phyloP scores from a whole-genome alignment of 768 basidiomycete genomes.

The Clavaria fumosa region DNA sequence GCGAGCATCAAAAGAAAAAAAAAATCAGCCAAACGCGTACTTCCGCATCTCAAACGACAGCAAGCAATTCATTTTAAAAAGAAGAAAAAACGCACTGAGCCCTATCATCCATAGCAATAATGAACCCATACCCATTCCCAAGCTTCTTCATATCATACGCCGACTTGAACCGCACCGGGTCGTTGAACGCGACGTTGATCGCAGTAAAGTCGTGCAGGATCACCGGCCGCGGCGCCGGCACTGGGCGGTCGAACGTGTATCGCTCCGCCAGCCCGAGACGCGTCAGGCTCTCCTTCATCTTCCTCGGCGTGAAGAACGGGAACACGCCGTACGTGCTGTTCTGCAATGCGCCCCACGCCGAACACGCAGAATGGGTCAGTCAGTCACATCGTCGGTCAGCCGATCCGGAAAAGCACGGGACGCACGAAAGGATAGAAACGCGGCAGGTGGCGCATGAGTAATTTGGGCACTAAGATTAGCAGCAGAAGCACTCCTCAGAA shows the following conservation, averaged over 20 bases:
- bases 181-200: constrained; percentile 19
- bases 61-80: too few species aligned
- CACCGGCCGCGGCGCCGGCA: constrained; percentile 12
- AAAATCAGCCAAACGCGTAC: too few species aligned
- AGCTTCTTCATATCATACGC: too few species aligned
- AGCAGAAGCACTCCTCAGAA: not conserved
- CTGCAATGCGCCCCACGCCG: too few species aligned
- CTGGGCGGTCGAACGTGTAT: constrained; percentile 20
- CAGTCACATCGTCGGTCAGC: not conserved
- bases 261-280: constrained; percentile 16
- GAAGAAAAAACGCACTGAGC: too few species aligned
- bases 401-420: not conserved
- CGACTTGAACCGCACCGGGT: constrained; percentile 17
- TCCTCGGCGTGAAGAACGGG: constrained; percentile 47
- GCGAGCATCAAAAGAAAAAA: too few species aligned
- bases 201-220: constrained; percentile 20
- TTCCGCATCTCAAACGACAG: too few species aligned
- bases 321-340: constrained; percentile 44
- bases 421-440: constrained; percentile 24
- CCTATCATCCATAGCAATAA: too few species aligned
- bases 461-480: constrained; percentile 22
- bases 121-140: too few species aligned
- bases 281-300: constrained; percentile 20
- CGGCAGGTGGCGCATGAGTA: constrained; percentile 30
- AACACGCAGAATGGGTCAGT: too few species aligned